phyloP scores from a whole-genome alignment of 2,329 filamentous ascomycete species.

The Seiridium unicorne region DNA sequence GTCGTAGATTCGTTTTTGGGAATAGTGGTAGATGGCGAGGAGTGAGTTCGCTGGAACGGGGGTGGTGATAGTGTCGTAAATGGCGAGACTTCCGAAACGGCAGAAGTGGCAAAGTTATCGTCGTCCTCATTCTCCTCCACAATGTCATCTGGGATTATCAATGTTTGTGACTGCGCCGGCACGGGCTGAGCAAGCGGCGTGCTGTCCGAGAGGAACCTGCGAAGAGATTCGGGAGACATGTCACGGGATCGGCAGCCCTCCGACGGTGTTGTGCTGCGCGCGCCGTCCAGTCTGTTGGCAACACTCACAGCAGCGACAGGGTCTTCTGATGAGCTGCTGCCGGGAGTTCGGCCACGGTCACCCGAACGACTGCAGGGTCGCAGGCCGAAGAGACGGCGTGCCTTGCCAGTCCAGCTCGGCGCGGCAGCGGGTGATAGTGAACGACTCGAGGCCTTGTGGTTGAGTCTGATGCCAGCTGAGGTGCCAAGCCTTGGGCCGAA shows the following conservation, averaged over 20 bases:
- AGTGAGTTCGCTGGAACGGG: conserved; percentile 41
- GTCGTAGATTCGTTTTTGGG: conserved; percentile 16
- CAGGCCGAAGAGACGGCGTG: conserved; percentile 48
- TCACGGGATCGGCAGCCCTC: conserved; percentile 46
- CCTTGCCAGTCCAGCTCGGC: conserved; percentile 43
- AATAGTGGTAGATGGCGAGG: conserved; percentile 20
- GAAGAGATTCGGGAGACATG: conserved; percentile 55
- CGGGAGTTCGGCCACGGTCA: conserved; percentile 31
- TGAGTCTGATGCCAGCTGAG: conserved; percentile 25
- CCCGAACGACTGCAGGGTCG: conserved; percentile 33
- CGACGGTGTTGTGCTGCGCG: conserved; percentile 32
- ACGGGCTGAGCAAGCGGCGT: conserved; percentile 26
- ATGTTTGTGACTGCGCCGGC: conserved; percentile 29
- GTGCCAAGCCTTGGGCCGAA: conserved; percentile 34
- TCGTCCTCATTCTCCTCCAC: conserved; percentile 56
- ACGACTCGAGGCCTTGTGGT: conserved; percentile 36
- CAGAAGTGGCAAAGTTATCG: conserved; percentile 60
- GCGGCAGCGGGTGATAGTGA: conserved; percentile 48
- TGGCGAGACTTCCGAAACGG: conserved; percentile 40
- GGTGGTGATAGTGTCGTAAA: conserved; percentile 53
- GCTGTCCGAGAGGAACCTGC: conserved; percentile 50
- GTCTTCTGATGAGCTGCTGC: conserved; percentile 21
- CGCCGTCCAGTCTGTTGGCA: not conserved
- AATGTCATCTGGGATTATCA: conserved; percentile 45
- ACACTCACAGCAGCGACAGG: conserved; percentile 1